Conservation (phyloP, 495 filamentous ascomycete genomes). For the Penicillium cinerascens region DNA sequence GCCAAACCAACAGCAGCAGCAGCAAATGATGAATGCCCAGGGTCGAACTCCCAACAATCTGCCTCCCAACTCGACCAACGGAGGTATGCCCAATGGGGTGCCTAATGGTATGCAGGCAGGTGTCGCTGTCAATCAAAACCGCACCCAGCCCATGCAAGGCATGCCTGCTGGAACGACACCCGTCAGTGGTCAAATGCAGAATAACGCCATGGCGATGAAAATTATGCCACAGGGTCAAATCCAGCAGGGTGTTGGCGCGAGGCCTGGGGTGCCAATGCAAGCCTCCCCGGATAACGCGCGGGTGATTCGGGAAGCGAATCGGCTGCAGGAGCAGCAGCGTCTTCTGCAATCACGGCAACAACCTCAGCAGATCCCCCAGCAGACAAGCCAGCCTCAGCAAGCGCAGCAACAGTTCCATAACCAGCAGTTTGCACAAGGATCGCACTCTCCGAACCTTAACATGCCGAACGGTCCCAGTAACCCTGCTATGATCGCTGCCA, state of each 20-base stretch:
- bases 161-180: constrained; percentile 33
- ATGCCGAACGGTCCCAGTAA: constrained; percentile 50
- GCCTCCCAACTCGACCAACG: constrained; percentile 36
- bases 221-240: constrained; percentile 71
- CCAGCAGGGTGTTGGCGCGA: constrained; percentile 54
- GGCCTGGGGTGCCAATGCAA: constrained; percentile 57
- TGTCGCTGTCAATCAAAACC: constrained; percentile 36
- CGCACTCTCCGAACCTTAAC: constrained; percentile 41
- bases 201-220: constrained; percentile 58
- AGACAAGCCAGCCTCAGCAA: constrained; percentile 33
- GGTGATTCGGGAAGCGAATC: constrained; percentile 58
- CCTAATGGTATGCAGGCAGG: constrained; percentile 37
- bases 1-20: constrained; percentile 33
- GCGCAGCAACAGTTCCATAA: constrained; percentile 41
- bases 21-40: constrained; percentile 37
- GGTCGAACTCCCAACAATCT: constrained; percentile 38
- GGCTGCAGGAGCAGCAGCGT: constrained; percentile 62
- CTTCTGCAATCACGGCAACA: constrained; percentile 63
- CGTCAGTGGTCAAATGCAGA: constrained; percentile 47
- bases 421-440: constrained; percentile 44
- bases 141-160: constrained; percentile 39
- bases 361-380: constrained; percentile 43
- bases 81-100: constrained; percentile 29
- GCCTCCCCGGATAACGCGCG: constrained; percentile 51
- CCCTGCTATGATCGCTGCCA: constrained; percentile 48